Evolutionary conservation across 495 filamentous ascomycete genomes (phyloP).

Genomic region (Lophiostoma macrostomum): DNA sequence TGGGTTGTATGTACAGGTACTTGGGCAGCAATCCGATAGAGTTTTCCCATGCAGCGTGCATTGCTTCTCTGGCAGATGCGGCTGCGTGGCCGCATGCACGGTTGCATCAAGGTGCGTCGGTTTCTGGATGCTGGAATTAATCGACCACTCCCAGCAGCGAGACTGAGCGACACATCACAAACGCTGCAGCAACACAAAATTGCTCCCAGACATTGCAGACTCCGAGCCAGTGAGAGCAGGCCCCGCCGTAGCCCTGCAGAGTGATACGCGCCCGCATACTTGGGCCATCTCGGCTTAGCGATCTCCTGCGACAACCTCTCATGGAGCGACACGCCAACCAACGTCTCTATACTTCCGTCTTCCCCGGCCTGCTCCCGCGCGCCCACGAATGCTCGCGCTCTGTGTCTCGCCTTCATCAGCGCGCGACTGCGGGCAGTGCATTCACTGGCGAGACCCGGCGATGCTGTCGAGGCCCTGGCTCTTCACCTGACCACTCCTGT

Average conservation of each 20-base stretch:
- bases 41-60: slow-evolving; percentile 12
- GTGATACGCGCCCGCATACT: slow-evolving; percentile 31
- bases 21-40: slow-evolving; percentile 17
- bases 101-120: slow-evolving; percentile 16
- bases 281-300: slow-evolving; percentile 4
- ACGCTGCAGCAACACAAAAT: slow-evolving; percentile 21
- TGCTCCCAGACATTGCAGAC: neutral
- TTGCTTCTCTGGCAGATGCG: slow-evolving; percentile 15
- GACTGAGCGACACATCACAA: slow-evolving; percentile 25
- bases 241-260: neutral
- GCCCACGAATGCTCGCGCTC: slow-evolving; percentile 23
- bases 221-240: slow-evolving; percentile 14
- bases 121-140: slow-evolving; percentile 1
- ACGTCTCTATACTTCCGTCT: slow-evolving; percentile 7
- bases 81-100: slow-evolving; percentile 10
- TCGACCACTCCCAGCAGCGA: slow-evolving; percentile 19
- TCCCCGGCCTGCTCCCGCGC: slow-evolving; percentile 8
- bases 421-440: slow-evolving; percentile 18
- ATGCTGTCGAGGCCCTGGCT: slow-evolving; percentile 5
- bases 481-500: slow-evolving; percentile 9
- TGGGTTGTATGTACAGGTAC: slow-evolving; percentile 18
- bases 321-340: slow-evolving; percentile 26
- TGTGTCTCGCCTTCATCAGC: slow-evolving; percentile 24
- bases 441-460: slow-evolving; percentile 19
- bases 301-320: neutral